Conservation (phyloP, 176 grass and related monocot genomes). For the Musa beccarii region DNA sequence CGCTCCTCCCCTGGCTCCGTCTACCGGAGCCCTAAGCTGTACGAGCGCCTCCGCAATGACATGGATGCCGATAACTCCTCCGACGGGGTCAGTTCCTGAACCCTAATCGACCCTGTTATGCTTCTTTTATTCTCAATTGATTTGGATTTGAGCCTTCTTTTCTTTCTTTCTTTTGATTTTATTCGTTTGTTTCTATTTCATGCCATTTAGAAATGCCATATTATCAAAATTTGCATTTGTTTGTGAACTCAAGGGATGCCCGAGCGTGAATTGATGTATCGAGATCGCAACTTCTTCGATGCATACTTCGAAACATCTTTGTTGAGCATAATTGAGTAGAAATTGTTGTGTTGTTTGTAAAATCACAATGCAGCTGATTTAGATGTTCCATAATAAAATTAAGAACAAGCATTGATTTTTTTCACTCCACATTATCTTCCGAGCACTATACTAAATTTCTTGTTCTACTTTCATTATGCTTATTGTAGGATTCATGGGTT, state of each 20-base stretch:
- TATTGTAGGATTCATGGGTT: background rate
- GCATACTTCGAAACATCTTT: background rate
- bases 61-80: slow-evolving; percentile 92
- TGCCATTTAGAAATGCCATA: background rate
- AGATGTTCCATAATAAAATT: background rate
- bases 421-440: background rate
- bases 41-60: slow-evolving; percentile 51
- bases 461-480: background rate
- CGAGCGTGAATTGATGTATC: background rate
- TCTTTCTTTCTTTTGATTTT: background rate
- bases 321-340: background rate
- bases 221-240: background rate
- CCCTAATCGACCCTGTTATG: background rate
- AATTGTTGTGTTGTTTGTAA: background rate
- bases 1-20: slow-evolving; percentile 64
- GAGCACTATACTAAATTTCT: background rate
- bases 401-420: background rate
- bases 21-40: slow-evolving; percentile 87
- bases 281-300: background rate
- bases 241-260: background rate
- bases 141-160: background rate
- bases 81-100: slow-evolving; percentile 47
- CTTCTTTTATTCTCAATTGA: background rate
- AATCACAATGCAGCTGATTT: background rate
- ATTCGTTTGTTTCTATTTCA: background rate